phyloP scores from a whole-genome alignment of 306 rosid genomes.

The Alnus glutinosa region DNA sequence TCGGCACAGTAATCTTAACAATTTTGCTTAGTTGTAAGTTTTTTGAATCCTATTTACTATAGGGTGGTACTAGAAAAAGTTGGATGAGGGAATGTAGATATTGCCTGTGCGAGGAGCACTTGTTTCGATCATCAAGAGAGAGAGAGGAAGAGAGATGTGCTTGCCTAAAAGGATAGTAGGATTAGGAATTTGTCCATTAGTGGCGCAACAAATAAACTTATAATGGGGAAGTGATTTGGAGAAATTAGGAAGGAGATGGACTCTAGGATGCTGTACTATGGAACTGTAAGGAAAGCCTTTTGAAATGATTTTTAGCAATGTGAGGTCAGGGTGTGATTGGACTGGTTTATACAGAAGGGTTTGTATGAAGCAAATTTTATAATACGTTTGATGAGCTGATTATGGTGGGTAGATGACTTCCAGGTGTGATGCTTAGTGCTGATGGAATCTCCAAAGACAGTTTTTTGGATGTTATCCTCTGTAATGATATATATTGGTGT shows the following conservation, averaged over 20 bases:
- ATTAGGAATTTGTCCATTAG: neutral
- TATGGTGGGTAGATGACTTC: neutral
- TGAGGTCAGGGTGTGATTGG: neutral
- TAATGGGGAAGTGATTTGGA: neutral
- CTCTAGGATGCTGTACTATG: neutral
- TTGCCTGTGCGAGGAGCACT: neutral
- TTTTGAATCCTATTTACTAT: neutral
- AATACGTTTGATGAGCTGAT: neutral
- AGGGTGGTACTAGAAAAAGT: neutral
- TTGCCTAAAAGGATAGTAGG: neutral
- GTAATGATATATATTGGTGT: neutral
- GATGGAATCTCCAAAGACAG: neutral
- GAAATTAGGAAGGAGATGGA: neutral
- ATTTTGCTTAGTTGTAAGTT: neutral
- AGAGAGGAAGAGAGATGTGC: neutral
- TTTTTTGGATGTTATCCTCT: neutral
- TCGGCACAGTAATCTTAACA: neutral
- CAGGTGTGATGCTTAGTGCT: neutral
- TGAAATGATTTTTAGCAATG: neutral
- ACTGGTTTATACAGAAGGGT: neutral
- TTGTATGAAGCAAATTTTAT: neutral
- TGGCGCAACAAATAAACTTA: neutral
- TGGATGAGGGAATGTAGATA: neutral
- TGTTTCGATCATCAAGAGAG: neutral
- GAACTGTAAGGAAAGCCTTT: neutral